Conservation (phyloP, 192 early-diverging fungal genomes). For the Backusella morwellensis region DNA sequence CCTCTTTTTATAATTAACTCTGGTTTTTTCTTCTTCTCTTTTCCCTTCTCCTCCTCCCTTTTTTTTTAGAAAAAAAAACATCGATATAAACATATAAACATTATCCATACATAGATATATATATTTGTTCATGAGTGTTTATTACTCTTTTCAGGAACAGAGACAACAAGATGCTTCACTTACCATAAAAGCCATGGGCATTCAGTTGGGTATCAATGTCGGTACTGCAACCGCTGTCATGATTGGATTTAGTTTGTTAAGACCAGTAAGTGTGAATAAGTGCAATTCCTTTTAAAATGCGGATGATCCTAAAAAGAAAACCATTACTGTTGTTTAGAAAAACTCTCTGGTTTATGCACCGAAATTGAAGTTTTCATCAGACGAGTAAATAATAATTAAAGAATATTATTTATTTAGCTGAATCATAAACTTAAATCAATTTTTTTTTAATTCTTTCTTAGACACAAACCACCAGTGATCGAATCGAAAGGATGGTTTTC, state of each 20-base stretch:
- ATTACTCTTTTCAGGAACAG: constrained; percentile 25
- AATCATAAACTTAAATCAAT: not conserved
- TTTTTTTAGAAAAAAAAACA: not conserved
- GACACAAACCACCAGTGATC: constrained; percentile 60
- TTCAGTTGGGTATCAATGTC: constrained; percentile 60
- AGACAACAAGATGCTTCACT: constrained; percentile 30
- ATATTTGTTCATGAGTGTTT: constrained; percentile 12
- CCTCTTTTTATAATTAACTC: constrained; percentile 1
- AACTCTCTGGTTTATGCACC: constrained; percentile 46
- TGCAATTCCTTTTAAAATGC: not conserved
- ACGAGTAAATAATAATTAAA: constrained; percentile 23
- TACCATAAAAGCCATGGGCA: constrained; percentile 51
- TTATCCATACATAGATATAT: not conserved
- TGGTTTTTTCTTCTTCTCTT: not conserved
- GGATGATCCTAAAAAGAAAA: not conserved
- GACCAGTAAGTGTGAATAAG: constrained; percentile 53
- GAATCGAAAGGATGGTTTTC: constrained; percentile 53
- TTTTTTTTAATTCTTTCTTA: constrained; percentile 1
- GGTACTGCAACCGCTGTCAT: constrained; percentile 55
- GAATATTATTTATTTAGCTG: not conserved
- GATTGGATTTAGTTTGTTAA: constrained; percentile 52
- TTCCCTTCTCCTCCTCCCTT: not conserved
- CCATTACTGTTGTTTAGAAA: constrained; percentile 4
- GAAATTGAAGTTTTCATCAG: constrained; percentile 34
- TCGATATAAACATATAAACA: not conserved